Evolutionary conservation across 2,329 filamentous ascomycete genomes (phyloP).

Genomic region (Bipolaris zeicola): DNA sequence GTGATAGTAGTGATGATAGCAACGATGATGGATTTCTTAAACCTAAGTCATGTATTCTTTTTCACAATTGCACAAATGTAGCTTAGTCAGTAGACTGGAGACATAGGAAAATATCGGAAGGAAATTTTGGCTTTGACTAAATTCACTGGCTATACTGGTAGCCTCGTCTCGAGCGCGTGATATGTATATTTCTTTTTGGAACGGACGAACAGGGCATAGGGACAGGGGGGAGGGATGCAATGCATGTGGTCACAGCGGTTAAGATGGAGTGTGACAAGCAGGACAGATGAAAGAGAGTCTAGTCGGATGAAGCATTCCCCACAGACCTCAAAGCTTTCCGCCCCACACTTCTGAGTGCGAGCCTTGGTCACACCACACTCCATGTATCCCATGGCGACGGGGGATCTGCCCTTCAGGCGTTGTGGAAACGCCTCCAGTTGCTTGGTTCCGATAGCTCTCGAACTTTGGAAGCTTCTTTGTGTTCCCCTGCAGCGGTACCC

Average conservation of each 20-base stretch:
- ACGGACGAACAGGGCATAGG: background rate
- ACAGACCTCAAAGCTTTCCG: constrained; percentile 6
- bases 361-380: constrained; percentile 6
- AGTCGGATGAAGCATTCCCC: constrained; percentile 4
- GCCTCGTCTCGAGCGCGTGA: background rate
- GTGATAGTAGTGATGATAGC: background rate
- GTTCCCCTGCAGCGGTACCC: background rate
- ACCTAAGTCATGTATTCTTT: background rate
- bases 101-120: no score
- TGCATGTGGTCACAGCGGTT: background rate
- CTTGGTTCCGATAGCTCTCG: background rate
- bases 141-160: background rate
- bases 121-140: background rate
- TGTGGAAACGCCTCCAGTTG: background rate
- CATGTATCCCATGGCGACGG: constrained; percentile 2
- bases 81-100: background rate
- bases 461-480: background rate
- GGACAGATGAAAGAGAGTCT: background rate
- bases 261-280: background rate
- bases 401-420: background rate
- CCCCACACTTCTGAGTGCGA: constrained; percentile 3
- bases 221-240: background rate
- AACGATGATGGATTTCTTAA: background rate
- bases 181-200: background rate
- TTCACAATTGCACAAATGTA: background rate